Base-by-base conservation (phyloP, 2,329 filamentous ascomycete species). In the Alternaria conjuncta region DNA sequence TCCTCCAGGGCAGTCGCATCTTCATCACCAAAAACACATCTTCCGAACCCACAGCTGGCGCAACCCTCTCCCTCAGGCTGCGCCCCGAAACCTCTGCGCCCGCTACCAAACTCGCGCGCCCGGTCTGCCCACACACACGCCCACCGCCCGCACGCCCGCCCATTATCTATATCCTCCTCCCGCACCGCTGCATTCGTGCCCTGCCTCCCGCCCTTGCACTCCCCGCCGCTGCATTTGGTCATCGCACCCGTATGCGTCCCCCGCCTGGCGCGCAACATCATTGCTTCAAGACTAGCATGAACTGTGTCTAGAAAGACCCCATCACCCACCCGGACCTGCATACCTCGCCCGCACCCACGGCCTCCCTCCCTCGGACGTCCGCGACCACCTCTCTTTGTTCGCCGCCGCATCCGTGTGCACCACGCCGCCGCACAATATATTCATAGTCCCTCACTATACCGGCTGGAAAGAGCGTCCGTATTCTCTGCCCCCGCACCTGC, bases 261-360 rank as follows among this genome's bases (percentile, higher is more conserved):
- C 75, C 73, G 77, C 72, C 75, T 70, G 71, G 73, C 74, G 77
- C 77, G 75, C 78, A 73, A 74, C 69, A 73, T 66, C 72, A 73
- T 75, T 75, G 69, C 75, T 80, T 79, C 74, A 72, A 79, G 71
- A 69, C 71, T 75, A 77, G 76, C 73, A 79, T 79, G 77, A 73
- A 74, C 77, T 73, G 72, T 70, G 73, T 70, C 68, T 80, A 77
- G 75, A 71, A 61, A 55, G 62, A 56, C 45, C 1, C 2, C 32
- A 41, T 41, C 36, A 2, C 36, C 36, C 36, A 41, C 36, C 36
- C 36, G 36, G 36, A 41, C 36, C 36, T 41, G 36, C 36, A 41
- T 41, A 41, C 36, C 15, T 41, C 36, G 36, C 36, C 36, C 36
- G 36, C 36, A 41, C 36, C 45, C 62, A 64, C 67, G 65, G 62